Evolutionary conservation across 192 early-diverging fungal species (phyloP).

Genomic region (Coemansia sp.): DNA sequence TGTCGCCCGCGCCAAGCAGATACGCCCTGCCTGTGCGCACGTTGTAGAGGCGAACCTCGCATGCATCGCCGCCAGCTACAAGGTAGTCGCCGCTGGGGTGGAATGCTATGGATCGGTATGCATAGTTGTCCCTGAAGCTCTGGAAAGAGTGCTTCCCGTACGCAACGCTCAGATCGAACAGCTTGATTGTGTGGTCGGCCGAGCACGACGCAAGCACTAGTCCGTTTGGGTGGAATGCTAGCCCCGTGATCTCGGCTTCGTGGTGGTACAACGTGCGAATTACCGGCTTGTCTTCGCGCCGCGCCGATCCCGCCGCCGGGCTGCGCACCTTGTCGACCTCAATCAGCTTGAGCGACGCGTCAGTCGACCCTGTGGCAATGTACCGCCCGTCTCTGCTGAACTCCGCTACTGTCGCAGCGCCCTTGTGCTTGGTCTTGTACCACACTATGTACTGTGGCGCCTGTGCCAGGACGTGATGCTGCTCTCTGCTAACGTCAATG

Average conservation of each 20-base stretch:
- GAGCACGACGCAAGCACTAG: conserved; percentile 85
- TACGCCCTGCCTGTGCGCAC: conserved; percentile 85
- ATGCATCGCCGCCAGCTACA: conserved; percentile 75
- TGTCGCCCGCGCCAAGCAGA: conserved; percentile 57
- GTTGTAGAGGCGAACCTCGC: conserved; percentile 82
- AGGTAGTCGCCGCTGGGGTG: conserved; percentile 94
- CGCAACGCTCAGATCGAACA: conserved; percentile 86
- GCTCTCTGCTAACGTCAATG: conserved; percentile 21
- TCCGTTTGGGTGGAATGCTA: conserved; percentile 92
- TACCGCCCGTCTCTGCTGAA: conserved; percentile 73
- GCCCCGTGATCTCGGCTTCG: conserved; percentile 74
- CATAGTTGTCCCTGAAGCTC: conserved; percentile 80
- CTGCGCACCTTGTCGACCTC: conserved; percentile 77
- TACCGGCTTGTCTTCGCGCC: conserved; percentile 78
- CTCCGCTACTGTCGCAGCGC: conserved; percentile 63
- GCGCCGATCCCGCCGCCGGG: conserved; percentile 62
- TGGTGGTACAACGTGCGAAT: conserved; percentile 93
- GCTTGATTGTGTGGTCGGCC: conserved; percentile 82
- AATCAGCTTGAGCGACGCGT: conserved; percentile 88
- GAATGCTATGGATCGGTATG: conserved; percentile 82
- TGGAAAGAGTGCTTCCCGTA: conserved; percentile 82
- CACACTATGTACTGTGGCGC: conserved; percentile 64
- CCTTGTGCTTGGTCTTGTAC: conserved; percentile 82
- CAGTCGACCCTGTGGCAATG: conserved; percentile 87
- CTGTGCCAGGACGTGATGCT: neutral